Base-by-base conservation (phyloP, 2,329 filamentous ascomycete species). In the Pseudogymnoascus sp. region DNA sequence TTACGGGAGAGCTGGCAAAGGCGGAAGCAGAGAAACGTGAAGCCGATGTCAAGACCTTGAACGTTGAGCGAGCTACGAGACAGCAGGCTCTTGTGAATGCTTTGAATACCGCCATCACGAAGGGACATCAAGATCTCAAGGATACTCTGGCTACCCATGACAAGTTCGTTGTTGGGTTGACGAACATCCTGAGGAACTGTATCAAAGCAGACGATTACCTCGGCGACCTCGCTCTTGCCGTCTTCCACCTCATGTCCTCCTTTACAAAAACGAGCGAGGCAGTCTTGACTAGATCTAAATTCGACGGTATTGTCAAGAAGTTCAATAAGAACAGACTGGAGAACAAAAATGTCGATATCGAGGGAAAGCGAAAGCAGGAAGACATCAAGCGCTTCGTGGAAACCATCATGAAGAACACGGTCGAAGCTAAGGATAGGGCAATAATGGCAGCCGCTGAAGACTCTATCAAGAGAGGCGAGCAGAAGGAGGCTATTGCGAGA, bases 281-380 rank as follows among this genome's bases (percentile, higher is more conserved):
- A 49, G 72, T 85, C 36, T 75, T 85, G 42, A 82, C 86, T 66
- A 85, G 82, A 64, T 82, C 85, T 41, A 89, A 89, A 69, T 82
- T 91, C 62, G 81, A 84, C 63, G 84, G 82, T 62, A 82, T 89
- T 14, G 79, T 85, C 41, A 84, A 84, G 64, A 80, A 83, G 7
- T 84, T 88, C 69, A 80, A 80, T 64, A 86, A 30, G 9, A 58
- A 23, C 8, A 58, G 25, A 19, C 84, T 28, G 3, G 60, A 52
- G 8, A 60, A 12, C 36, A 58, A 72, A 69, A 85, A 84, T 68
- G 87, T 84, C 25, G 86, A 89, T 68, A 79, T 82, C 0, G 83
- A 87, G 60, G 82, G 84, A 58, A 87, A 87, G 68, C 80, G 30
- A 77, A 78, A n/a, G n/a, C 25, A 58, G 72, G 28, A 36, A 4